Percentiles rank a stretch among this genome's conserved stretches.
Conservation (phyloP, 2,329 filamentous ascomycete species). For the Hypoxylon sp. region DNA sequence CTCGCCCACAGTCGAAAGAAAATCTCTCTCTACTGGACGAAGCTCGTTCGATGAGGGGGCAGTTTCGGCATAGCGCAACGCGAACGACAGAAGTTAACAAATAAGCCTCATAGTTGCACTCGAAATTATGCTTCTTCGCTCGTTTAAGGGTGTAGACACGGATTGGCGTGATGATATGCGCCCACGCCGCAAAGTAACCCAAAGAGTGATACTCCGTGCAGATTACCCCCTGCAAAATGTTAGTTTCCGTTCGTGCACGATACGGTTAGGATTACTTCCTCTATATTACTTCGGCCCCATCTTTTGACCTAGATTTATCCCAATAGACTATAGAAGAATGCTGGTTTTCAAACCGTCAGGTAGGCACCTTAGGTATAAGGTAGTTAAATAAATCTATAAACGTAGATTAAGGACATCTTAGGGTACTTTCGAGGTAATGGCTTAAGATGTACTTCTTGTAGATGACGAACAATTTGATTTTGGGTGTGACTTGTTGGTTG, state of each 20-base stretch:
- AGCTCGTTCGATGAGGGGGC: not conserved
- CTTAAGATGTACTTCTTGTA: not conserved
- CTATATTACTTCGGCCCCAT: not conserved
- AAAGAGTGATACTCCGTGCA: slow-evolving; percentile 1
- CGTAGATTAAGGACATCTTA: not conserved
- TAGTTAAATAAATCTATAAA: not conserved
- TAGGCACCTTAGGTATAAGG: too few relatives aligned
- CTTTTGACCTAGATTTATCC: not conserved
- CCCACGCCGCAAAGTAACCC: slow-evolving; percentile 2
- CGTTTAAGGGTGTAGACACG: not conserved
- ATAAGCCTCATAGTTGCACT: slow-evolving; percentile 11
- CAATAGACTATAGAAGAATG: not conserved
- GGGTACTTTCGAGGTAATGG: not conserved
- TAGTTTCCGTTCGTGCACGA: not conserved
- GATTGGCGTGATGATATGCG: slow-evolving; percentile 6
- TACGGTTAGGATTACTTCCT: not conserved
- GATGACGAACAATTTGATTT: not conserved
- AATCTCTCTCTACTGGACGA: not conserved
- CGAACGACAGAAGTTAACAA: not conserved
- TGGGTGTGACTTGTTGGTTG: not conserved
- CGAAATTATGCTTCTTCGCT: not conserved
- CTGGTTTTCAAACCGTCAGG: too few relatives aligned
- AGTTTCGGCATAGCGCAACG: not conserved
- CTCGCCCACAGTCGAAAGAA: not conserved
- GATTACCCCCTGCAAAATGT: not conserved